These are phyloP conservation scores for Cladosporium sp. DNA, from an alignment of 2,329 filamentous ascomycete species.

Conservation along the genomic window DNA sequence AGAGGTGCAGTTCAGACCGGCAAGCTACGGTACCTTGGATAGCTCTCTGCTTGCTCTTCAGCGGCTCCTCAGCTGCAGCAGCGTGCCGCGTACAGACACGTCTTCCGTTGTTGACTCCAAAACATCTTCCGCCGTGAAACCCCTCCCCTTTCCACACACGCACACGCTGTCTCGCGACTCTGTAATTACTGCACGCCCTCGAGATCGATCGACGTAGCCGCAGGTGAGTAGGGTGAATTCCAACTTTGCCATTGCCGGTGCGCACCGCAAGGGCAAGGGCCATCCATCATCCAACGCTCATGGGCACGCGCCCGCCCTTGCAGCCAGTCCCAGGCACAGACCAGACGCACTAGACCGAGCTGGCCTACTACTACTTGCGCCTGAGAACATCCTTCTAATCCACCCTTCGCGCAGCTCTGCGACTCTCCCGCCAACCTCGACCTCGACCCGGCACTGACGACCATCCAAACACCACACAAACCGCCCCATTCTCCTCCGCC, in stretches of 20 bases:
- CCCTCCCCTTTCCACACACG: background rate
- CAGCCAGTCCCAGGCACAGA: conserved; percentile 6
- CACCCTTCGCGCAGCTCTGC: conserved; percentile 4
- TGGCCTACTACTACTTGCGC: conserved; percentile 1
- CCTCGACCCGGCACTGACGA: background rate
- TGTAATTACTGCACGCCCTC: background rate
- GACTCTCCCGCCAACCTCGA: conserved; percentile 3
- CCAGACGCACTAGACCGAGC: background rate
- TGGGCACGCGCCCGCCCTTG: conserved; percentile 11
- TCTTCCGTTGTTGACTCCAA: conserved; percentile 5
- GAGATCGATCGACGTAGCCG: background rate
- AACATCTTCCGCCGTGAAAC: conserved; percentile 2
- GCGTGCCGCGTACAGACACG: conserved; percentile 2
- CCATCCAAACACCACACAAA: background rate
- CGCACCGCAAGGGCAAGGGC: conserved; percentile 4
- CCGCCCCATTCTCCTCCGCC: background rate
- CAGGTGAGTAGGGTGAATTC: background rate
- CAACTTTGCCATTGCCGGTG: background rate
- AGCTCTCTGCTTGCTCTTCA: background rate
- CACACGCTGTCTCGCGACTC: background rate
- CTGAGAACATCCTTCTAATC: conserved; percentile 12
- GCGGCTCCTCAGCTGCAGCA: background rate
- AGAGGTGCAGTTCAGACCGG: background rate
- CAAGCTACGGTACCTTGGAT: background rate
- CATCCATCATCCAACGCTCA: background rate